A percentile compares a stretch with the other conserved stretches of the same genome.
Evolutionary conservation across 1,139 yeast genomes (phyloP).

Genomic region (Lodderomyces pseudojiufengensis): DNA sequence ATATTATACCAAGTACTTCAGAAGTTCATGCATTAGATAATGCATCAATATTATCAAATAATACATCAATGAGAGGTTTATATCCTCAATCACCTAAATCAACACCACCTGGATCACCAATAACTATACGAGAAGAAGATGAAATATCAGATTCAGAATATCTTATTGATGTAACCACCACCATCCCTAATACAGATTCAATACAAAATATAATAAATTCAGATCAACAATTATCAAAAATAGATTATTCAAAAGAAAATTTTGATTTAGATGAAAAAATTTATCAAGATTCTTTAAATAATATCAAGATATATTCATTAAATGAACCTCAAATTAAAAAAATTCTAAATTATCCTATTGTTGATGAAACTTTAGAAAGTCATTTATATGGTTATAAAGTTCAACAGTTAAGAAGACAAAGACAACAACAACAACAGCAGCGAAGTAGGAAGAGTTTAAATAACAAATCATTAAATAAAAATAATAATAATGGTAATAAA

Average conservation of each 20-base stretch:
- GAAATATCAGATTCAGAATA: slow-evolving; percentile 2
- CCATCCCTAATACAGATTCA: slow-evolving; percentile 10
- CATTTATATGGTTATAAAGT: slow-evolving; percentile 46
- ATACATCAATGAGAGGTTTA: slow-evolving; percentile 34
- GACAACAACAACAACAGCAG: slow-evolving; percentile 16
- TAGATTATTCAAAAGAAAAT: slow-evolving; percentile 31
- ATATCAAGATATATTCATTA: slow-evolving; percentile 38
- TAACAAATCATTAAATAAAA: no score
- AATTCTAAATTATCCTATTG: slow-evolving; percentile 43
- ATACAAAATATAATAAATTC: slow-evolving; percentile 28
- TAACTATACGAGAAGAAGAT: slow-evolving; percentile 1
- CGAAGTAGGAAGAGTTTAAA: slow-evolving; percentile 16
- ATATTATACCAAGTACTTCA: slow-evolving; percentile 23
- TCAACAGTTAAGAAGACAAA: slow-evolving; percentile 28
- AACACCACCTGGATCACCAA: slow-evolving; percentile 23
- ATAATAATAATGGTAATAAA: background rate
- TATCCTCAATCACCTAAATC: slow-evolving; percentile 27
- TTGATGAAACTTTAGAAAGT: slow-evolving; percentile 41
- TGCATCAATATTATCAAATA: slow-evolving; percentile 31
- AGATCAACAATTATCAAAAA: slow-evolving; percentile 19
- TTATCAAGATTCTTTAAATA: slow-evolving; percentile 32
- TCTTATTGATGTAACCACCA: slow-evolving; percentile 7
- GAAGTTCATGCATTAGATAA: slow-evolving; percentile 26
- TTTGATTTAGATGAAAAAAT: slow-evolving; percentile 41
- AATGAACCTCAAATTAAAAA: slow-evolving; percentile 35